phyloP scores from a whole-genome alignment of 106 monocot genomes.

The Dendrobium nobile region DNA sequence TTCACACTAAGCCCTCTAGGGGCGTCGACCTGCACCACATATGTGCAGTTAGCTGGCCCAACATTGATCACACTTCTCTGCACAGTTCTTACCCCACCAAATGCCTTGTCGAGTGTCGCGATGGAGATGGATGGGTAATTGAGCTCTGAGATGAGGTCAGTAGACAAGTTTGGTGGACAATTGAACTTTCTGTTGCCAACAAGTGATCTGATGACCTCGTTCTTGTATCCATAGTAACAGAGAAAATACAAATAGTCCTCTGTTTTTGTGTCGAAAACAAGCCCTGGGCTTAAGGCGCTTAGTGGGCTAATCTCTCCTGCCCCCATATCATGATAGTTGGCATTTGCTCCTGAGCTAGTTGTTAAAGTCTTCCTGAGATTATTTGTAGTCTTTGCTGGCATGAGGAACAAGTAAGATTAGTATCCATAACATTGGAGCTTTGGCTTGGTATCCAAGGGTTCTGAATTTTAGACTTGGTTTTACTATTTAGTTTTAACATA shows the following conservation, averaged over 20 bases:
- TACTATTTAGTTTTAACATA: neutral
- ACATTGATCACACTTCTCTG: constrained; percentile 64
- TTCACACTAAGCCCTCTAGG: constrained; percentile 45
- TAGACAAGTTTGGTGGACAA: constrained; percentile 39
- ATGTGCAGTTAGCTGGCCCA: constrained; percentile 56
- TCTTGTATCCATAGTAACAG: constrained; percentile 85
- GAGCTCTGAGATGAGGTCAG: constrained; percentile 60
- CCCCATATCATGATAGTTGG: constrained; percentile 77
- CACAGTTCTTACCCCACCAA: constrained; percentile 20
- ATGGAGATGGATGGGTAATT: constrained; percentile 90
- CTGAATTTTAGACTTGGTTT: neutral
- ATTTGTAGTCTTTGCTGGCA: constrained; percentile 46
- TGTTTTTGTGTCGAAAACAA: constrained; percentile 72
- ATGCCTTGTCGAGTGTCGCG: constrained; percentile 23
- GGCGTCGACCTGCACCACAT: constrained; percentile 40
- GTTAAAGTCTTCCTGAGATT: constrained; percentile 48
- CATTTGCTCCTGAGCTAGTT: constrained; percentile 34
- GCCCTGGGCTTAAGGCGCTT: constrained; percentile 71
- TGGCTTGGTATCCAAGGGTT: neutral
- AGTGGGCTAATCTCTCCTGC: constrained; percentile 86
- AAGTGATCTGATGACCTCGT: constrained; percentile 39
- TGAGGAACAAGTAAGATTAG: neutral
- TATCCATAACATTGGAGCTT: neutral
- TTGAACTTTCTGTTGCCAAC: constrained; percentile 53
- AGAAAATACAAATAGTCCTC: constrained; percentile 70